These are phyloP conservation scores for Metarhizium album DNA, from an alignment of 2,329 filamentous ascomycete genomes.

Conservation along the genomic window DNA sequence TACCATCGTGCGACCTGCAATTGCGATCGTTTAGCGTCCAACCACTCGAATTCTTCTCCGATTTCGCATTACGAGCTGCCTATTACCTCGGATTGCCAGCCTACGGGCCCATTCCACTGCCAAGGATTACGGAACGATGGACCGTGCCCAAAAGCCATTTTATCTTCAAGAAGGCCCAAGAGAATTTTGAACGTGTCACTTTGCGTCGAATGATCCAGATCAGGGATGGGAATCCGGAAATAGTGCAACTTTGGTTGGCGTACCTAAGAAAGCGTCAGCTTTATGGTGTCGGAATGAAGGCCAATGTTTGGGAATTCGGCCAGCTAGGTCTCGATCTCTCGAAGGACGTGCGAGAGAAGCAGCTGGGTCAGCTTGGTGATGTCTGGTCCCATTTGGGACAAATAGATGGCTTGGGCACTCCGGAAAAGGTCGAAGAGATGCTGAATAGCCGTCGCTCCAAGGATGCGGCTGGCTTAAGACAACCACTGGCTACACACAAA, in stretches of 20 bases:
- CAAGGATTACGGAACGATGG: conserved; percentile 83
- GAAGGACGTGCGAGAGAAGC: conserved; percentile 15
- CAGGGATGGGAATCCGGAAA: conserved; percentile 79
- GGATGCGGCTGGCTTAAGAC: conserved; percentile 20
- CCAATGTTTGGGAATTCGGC: conserved; percentile 87
- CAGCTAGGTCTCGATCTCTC: conserved; percentile 40
- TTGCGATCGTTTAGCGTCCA: conserved; percentile 83
- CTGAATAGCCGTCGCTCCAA: conserved; percentile 41
- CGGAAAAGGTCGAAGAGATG: conserved; percentile 47
- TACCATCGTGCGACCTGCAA: conserved; percentile 84
- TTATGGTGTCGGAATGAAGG: conserved; percentile 98
- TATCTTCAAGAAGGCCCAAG: conserved; percentile 93
- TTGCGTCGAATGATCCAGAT: conserved; percentile 81
- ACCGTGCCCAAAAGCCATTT: conserved; percentile 84
- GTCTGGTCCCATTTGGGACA: conserved; percentile 48
- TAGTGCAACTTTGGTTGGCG: conserved; percentile 83
- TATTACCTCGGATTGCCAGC: conserved; percentile 88
- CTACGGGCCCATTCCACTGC: conserved; percentile 75
- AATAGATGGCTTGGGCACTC: conserved; percentile 36
- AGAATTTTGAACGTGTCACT: conserved; percentile 94
- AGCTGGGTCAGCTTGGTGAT: conserved; percentile 27
- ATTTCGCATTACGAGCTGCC: conserved; percentile 87
- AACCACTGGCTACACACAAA: conserved; percentile 6
- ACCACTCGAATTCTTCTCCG: conserved; percentile 86
- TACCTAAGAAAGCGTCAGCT: conserved; percentile 88